Evolutionary conservation across 257 asterid species (phyloP), one percentile per base, ranked within the genome.

Genomic region (Solanum etuberosum): DNA sequence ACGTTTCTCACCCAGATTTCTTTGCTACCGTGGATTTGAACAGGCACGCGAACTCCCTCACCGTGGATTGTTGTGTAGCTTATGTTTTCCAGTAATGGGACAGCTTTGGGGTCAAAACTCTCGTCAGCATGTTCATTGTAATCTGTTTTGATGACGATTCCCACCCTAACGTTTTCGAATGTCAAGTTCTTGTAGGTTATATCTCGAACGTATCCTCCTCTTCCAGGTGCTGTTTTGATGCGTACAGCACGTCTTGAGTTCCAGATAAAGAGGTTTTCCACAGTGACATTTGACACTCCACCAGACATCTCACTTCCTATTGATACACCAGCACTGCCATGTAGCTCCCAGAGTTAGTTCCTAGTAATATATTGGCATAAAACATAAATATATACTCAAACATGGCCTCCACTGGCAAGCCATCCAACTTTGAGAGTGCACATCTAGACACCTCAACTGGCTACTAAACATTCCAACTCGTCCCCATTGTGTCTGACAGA

Each of bases 281-380:
- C 89, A n/a, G 90, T 89, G 43, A 89, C 83, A 76, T 89, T 89
- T 65, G 90, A 89, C 31, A 89, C 90, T 73, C 90, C 90, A n/a
- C 90, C 90, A 16, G 90, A 89, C 90, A 89, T 89, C 87, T 89
- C 90, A 23, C 90, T 89, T 48, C 90, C 90, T 82, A 89, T 89
- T 83, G 90, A 89, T 86, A 89, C 85, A 27, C 90, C 90, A 0
- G 90, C 90, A 32, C 90, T 89, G 83, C 87, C 54, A 83, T 83
- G 57, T 32, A 3, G 35, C 0, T 85, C 10, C 0, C 25, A 85
- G 35, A 11, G 65, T 80, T 80, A 80, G 29, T 29, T 10, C 83
- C 61, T 25, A 40, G 83, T 40, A 6, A 40, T 37, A 37, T 76
- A 35, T 73, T 35, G 31, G 29, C 31, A 61, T 23, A 23, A 61